Percentiles rank a stretch among this genome's conserved stretches.
Conservation (phyloP, 371 early-diverging fungal genomes). For the Mucor lusitanicus region DNA sequence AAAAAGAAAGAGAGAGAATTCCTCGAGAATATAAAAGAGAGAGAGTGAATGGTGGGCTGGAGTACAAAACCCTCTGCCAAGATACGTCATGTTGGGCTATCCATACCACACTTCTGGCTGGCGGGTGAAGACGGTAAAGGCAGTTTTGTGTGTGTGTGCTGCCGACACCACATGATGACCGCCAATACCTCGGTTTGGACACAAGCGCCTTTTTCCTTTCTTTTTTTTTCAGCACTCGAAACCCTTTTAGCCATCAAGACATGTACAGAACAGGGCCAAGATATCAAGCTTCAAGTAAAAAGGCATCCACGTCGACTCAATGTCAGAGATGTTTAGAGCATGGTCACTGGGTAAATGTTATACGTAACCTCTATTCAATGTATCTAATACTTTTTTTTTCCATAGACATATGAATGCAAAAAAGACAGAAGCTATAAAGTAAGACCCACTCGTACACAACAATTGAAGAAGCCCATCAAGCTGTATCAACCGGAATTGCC, state of each 20-base stretch:
- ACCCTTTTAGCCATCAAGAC: not conserved
- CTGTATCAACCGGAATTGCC: constrained; percentile 53
- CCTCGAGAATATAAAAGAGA: not conserved
- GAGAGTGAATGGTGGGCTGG: not conserved
- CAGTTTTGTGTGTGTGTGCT: not conserved
- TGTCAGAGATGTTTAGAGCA: constrained; percentile 65
- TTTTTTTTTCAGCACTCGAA: not conserved
- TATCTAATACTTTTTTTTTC: not conserved
- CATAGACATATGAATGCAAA: constrained; percentile 64
- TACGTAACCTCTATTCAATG: not conserved
- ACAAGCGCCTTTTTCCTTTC: too few relatives aligned
- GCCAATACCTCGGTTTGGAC: not conserved
- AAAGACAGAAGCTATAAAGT: constrained; percentile 52
- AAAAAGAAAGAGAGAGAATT: not conserved
- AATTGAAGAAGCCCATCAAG: constrained; percentile 60
- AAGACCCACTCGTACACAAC: constrained; percentile 67
- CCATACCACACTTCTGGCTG: not conserved
- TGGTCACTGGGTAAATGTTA: constrained; percentile 58
- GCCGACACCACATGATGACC: not conserved
- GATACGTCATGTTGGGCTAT: not conserved
- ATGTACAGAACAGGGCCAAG: constrained; percentile 46
- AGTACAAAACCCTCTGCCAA: not conserved
- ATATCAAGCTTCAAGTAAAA: constrained; percentile 31
- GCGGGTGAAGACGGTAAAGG: not conserved
- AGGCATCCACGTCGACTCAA: constrained; percentile 56